Evolutionary conservation across 176 grass and related monocot species (phyloP).

Genomic region (Lolium multiflorum): DNA sequence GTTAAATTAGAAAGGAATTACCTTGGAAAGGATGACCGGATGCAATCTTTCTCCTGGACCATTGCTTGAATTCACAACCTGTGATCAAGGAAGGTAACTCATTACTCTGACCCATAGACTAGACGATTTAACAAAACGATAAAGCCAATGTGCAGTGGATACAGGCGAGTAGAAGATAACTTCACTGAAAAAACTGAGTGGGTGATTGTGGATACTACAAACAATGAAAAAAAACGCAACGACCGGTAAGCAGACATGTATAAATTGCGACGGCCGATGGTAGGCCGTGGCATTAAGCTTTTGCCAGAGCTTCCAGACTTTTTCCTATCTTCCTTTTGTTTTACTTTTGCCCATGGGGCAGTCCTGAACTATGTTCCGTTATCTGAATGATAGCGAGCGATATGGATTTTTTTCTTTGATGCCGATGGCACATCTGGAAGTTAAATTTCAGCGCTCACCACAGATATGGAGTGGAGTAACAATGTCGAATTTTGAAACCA

Average conservation of each 20-base stretch:
- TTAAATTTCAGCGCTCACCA: conserved; percentile 5
- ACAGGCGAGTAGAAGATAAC: neutral
- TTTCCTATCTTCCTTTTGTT: too few species aligned
- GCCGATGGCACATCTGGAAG: neutral
- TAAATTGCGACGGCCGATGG: neutral
- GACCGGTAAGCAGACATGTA: neutral
- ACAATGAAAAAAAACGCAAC: too few species aligned
- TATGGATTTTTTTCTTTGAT: too few species aligned
- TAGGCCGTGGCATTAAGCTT: too few species aligned
- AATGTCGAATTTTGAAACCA: neutral
- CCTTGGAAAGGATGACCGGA: conserved; percentile 62
- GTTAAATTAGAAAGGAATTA: conserved; percentile 41
- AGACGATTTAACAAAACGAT: neutral
- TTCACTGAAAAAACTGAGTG: neutral
- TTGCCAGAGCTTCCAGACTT: too few species aligned
- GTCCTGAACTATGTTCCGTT: too few species aligned
- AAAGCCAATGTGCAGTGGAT: neutral
- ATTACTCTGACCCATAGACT: neutral
- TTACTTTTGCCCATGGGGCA: too few species aligned
- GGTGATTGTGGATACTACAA: neutral
- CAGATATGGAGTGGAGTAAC: conserved; percentile 9
- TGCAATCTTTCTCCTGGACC: conserved; percentile 55
- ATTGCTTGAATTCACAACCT: conserved; percentile 65
- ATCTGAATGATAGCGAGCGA: too few species aligned
- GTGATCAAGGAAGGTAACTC: conserved; percentile 13